These are phyloP conservation scores for Avena atlantica DNA, from an alignment of 176 grass and related monocot genomes.

Conservation along the genomic window DNA sequence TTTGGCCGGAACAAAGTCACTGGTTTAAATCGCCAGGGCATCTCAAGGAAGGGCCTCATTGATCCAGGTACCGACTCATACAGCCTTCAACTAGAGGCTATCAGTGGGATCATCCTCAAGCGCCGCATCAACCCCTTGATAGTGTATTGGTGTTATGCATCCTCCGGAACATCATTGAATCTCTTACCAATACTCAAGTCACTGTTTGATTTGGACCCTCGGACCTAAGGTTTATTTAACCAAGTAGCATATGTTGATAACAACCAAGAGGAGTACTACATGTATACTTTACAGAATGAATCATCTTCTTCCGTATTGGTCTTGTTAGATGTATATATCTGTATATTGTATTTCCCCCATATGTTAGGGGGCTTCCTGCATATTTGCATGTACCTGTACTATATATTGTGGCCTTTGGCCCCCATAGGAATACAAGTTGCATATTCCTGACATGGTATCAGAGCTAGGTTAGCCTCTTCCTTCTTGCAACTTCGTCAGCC, in stretches of 20 bases:
- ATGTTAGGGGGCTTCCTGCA: too few species aligned
- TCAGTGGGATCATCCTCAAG: background rate
- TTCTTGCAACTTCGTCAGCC: too few species aligned
- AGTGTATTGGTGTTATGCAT: conserved; percentile 33
- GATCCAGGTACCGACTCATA: background rate
- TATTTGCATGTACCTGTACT: too few species aligned
- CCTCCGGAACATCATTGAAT: background rate
- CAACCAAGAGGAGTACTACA: conserved; percentile 29
- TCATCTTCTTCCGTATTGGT: background rate
- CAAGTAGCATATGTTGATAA: background rate
- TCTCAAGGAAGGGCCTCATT: background rate
- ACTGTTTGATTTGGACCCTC: conserved; percentile 22
- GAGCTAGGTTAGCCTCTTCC: too few species aligned
- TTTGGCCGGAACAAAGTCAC: conserved; percentile 2
- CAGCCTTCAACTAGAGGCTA: background rate
- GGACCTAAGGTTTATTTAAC: conserved; percentile 29
- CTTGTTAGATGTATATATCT: too few species aligned
- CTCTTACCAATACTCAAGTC: background rate
- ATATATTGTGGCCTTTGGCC: too few species aligned
- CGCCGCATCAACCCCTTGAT: conserved; percentile 9
- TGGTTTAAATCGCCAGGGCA: background rate
- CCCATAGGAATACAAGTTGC: too few species aligned
- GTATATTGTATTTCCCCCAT: too few species aligned
- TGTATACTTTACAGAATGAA: background rate
- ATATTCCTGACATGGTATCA: too few species aligned